phyloP scores from a whole-genome alignment of 2,329 filamentous ascomycete species.

The Pseudohalonectria lignicola region DNA sequence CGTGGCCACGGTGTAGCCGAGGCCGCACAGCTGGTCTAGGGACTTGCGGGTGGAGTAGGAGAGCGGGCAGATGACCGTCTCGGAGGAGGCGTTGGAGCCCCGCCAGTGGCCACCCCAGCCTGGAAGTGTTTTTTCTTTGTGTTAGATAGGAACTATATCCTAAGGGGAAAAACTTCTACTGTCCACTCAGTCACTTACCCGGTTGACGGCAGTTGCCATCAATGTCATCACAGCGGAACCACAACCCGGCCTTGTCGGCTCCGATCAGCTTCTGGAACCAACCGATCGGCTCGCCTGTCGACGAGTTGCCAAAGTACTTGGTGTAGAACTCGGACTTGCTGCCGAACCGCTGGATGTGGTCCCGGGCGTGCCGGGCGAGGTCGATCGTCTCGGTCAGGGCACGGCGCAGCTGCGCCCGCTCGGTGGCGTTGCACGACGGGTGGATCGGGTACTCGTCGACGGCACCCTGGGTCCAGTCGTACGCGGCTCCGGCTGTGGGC shows the following conservation, averaged over 20 bases:
- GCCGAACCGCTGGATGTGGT: conserved; percentile 49
- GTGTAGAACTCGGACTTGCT: conserved; percentile 45
- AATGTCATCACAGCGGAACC: conserved; percentile 59
- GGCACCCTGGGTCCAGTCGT: conserved; percentile 10
- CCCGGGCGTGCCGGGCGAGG: conserved; percentile 48
- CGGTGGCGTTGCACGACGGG: conserved; percentile 53
- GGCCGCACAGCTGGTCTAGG: conserved; percentile 47
- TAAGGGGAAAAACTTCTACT: too few species aligned
- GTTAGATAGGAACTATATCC: not conserved
- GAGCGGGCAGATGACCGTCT: conserved; percentile 59
- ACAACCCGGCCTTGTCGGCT: conserved; percentile 42
- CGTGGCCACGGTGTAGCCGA: conserved; percentile 50
- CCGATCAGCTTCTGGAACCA: conserved; percentile 50
- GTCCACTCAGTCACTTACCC: conserved; percentile 15
- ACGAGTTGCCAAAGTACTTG: conserved; percentile 55
- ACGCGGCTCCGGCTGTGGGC: conserved; percentile 1
- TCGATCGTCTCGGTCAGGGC: conserved; percentile 47
- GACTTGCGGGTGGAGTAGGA: conserved; percentile 47
- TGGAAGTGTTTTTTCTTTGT: conserved; percentile 18
- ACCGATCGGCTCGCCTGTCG: conserved; percentile 47
- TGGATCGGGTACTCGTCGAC: conserved; percentile 38
- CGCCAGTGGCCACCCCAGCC: conserved; percentile 60
- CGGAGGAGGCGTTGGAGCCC: conserved; percentile 49
- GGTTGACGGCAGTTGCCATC: conserved; percentile 51
- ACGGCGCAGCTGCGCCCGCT: conserved; percentile 40